A percentile compares a stretch with the other conserved stretches of the same genome.
phyloP scores from a whole-genome alignment of 2,329 filamentous ascomycete genomes.

The Fusarium pseudocircinatum region DNA sequence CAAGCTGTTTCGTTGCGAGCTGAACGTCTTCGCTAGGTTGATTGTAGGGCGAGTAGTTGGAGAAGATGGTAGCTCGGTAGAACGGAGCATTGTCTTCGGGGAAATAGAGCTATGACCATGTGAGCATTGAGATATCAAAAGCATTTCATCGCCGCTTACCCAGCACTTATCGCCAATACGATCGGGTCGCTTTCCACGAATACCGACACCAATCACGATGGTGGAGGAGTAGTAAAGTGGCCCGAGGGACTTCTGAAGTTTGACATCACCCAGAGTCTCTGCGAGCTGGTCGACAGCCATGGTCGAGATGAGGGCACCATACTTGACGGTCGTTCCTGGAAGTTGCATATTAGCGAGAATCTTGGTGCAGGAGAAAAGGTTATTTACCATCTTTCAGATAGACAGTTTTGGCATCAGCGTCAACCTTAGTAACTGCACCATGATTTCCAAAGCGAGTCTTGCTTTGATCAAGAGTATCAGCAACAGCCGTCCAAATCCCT shows the following conservation, averaged over 20 bases:
- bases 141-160: conserved; percentile 44
- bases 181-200: conserved; percentile 90
- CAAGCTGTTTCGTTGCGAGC: conserved; percentile 86
- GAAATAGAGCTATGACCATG: conserved; percentile 76
- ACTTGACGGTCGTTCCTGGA: neutral
- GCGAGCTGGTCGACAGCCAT: conserved; percentile 94
- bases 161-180: conserved; percentile 99
- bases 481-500: conserved; percentile 98
- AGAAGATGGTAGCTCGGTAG: conserved; percentile 99
- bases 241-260: conserved; percentile 80
- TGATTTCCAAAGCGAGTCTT: conserved; percentile 90
- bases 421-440: conserved; percentile 84
- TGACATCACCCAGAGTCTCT: conserved; percentile 78
- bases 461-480: conserved; percentile 88
- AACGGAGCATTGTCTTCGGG: conserved; percentile 98
- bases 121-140: fast-evolving
- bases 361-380: conserved; percentile 47
- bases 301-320: conserved; percentile 76
- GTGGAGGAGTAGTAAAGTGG: conserved; percentile 96
- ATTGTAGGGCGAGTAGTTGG: conserved; percentile 99
- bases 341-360: too few species aligned
- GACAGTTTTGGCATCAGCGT: conserved; percentile 85
- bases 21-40: conserved; percentile 85
- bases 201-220: conserved; percentile 94
- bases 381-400: conserved; percentile 85